These are phyloP conservation scores for Erodium maritimum DNA, from an alignment of 345 rosid genomes.

Conservation along the genomic window DNA sequence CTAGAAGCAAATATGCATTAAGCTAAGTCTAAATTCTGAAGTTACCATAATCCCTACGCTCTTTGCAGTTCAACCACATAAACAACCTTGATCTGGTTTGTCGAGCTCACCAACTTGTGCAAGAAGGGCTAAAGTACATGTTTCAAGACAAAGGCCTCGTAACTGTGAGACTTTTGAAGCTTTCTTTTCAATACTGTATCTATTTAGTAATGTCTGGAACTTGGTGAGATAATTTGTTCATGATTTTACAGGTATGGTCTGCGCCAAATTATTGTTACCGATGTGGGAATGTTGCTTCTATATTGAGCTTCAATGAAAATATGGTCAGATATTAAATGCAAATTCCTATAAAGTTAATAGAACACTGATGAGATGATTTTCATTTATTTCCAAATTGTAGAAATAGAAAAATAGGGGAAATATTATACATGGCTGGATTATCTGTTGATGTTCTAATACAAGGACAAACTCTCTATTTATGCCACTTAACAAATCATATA, in stretches of 20 bases:
- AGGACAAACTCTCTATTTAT: too few species aligned
- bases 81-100: conserved; percentile 92
- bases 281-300: conserved; percentile 98
- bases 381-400: too few species aligned
- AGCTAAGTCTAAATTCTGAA: neutral
- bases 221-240: conserved; percentile 15
- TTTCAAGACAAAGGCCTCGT: conserved; percentile 99
- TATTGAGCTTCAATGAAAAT: conserved; percentile 93
- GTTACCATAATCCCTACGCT: neutral
- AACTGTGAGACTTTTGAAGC: conserved; percentile 37
- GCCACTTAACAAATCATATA: too few species aligned
- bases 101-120: conserved; percentile 98
- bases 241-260: conserved; percentile 80
- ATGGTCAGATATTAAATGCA: conserved; percentile 41
- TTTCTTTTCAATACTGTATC: neutral
- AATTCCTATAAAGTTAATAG: neutral
- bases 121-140: conserved; percentile 99
- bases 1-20: neutral
- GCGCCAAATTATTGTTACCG: conserved; percentile 99
- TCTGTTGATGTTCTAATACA: too few species aligned
- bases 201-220: neutral
- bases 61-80: conserved; percentile 79
- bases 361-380: too few species aligned
- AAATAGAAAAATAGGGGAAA: too few species aligned
- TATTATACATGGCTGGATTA: too few species aligned